Base-by-base conservation (phyloP, 345 rosid species). In the Cardamine occulta region DNA sequence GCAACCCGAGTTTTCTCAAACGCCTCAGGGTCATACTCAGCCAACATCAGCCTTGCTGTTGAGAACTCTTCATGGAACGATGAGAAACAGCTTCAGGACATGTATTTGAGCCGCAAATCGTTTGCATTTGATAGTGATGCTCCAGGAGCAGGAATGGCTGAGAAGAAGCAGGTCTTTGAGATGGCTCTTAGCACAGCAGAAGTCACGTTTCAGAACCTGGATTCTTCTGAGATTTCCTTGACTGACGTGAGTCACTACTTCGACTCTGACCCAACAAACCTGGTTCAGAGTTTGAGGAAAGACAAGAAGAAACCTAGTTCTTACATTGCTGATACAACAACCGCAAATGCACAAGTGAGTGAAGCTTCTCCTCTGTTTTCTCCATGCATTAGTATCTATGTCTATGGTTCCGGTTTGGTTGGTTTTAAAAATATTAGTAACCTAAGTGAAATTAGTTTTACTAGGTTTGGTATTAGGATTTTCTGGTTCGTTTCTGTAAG, bases 21-120 rank as follows among this genome's bases (percentile, higher is more conserved):
- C 70, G 96, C 99, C 37, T 95, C 97, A 0, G 99, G 99, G 39
- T 95, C 99, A 3, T 95, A 92, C 86, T 95, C 99, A 66, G 87
- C 99, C 5, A 95, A 90, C 78, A 82, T 95, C 65, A 92, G 86
- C 66, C 94, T 95, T 67, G 99, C 97, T 10, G 97, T 95, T 19
- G 99, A 92, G 83, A 95, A 95, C 78, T 95, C 99, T 63, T 87
- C 97, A 1, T 95, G 99, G 99, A 95, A 92, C 73, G 97, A 95
- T n/a, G 97, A 95, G 93, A 92, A 90, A 80, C 97, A 95, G 83
- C 99, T 95, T 70, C 99, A 95, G 68, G 99, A 95, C 86, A 95
- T 95, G 99, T 95, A 95, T 74, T 72, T 95, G 87, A 90, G 99
- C 86, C 77, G 99, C 40, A 95, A 95, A 75, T 95, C 99, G 7